Percentiles rank a stretch among this genome's conserved stretches.
Evolutionary conservation across 108 stramenopile species (phyloP).

Genomic region (Nannochloropsis salina): DNA sequence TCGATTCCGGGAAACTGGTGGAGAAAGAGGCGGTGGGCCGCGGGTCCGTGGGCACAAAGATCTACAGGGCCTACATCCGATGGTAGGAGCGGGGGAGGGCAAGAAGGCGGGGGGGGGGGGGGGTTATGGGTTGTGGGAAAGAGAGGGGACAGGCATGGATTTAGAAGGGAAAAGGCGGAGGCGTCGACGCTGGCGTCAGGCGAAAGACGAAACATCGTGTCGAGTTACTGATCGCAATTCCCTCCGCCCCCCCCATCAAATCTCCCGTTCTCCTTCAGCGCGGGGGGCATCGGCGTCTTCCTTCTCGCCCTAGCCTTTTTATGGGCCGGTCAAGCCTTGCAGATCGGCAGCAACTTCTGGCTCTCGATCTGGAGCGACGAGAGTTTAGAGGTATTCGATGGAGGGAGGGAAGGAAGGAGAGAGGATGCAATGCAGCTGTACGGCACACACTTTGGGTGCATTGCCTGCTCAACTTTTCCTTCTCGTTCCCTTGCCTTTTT

Average conservation of each 20-base stretch:
- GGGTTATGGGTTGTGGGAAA: background rate
- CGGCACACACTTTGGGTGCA: background rate
- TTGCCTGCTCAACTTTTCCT: background rate
- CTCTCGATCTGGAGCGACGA: conserved; percentile 59
- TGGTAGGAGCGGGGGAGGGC: conserved; percentile 21
- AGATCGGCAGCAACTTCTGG: conserved; percentile 67
- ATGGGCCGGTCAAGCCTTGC: conserved; percentile 51
- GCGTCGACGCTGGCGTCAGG: too few species aligned
- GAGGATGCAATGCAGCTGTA: conserved; percentile 20
- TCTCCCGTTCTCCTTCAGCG: conserved; percentile 45
- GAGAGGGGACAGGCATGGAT: too few species aligned
- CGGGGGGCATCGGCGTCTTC: conserved; percentile 66
- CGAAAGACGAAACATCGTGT: too few species aligned
- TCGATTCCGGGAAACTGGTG: conserved; percentile 39
- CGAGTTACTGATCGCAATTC: background rate
- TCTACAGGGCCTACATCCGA: conserved; percentile 62
- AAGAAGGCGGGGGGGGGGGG: background rate
- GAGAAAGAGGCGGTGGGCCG: conserved; percentile 50
- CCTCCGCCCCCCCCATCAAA: background rate
- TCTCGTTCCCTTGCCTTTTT: background rate
- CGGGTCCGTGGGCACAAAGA: conserved; percentile 57
- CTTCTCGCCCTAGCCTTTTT: conserved; percentile 50
- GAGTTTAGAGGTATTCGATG: conserved; percentile 22
- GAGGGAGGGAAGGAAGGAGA: conserved; percentile 27
- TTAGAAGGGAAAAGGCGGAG: too few species aligned